phyloP scores from a whole-genome alignment of 129 eudicot species.

The Centrapalus pauciflorus region DNA sequence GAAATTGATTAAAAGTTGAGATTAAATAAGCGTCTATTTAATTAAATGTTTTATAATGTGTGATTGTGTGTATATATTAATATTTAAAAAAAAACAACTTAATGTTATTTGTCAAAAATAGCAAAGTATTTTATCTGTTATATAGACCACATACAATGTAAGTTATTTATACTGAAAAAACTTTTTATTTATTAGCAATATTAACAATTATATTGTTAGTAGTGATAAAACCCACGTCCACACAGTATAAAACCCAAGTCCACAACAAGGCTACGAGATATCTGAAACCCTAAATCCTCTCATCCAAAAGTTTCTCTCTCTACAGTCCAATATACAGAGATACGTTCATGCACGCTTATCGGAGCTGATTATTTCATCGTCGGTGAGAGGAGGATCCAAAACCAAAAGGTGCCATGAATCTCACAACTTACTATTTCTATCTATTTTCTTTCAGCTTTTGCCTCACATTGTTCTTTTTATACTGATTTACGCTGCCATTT shows the following conservation, averaged over 20 bases:
- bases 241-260: slow-evolving; percentile 26
- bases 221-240: too few species aligned
- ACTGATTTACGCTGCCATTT: slow-evolving; percentile 6
- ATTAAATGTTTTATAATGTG: too few species aligned
- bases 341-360: slow-evolving; percentile 9
- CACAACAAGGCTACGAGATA: background rate
- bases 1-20: too few species aligned
- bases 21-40: too few species aligned
- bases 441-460: slow-evolving; percentile 4
- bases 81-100: too few species aligned
- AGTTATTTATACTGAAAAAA: too few species aligned
- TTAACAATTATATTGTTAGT: too few species aligned
- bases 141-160: too few species aligned
- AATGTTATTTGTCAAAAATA: too few species aligned
- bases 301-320: slow-evolving; percentile 21
- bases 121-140: too few species aligned
- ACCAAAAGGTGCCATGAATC: slow-evolving; percentile 32
- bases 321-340: background rate
- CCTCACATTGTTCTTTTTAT: background rate
- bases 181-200: too few species aligned
- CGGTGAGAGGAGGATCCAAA: slow-evolving; percentile 4
- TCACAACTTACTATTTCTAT: slow-evolving; percentile 15
- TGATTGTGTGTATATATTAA: too few species aligned
- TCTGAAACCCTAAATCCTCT: slow-evolving; percentile 6
- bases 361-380: slow-evolving; percentile 18